Evolutionary conservation across 2,329 filamentous ascomycete species (phyloP), one percentile per base, ranked within the genome.

Genomic region (Cladosporium sphaerospermum): DNA sequence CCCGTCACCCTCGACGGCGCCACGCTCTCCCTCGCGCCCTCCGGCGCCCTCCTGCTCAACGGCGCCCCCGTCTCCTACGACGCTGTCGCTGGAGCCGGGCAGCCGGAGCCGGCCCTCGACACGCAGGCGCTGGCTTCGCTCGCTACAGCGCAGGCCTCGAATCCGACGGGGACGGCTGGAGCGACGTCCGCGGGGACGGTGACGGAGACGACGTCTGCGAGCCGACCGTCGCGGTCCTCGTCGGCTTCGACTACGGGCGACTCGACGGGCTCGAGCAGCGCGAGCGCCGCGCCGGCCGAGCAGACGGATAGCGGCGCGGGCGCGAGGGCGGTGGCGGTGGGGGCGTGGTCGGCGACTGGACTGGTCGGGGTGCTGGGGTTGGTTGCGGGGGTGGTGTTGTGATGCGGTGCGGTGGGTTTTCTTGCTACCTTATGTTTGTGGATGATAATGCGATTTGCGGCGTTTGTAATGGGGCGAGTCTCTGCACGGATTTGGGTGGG

Each of bases 31-130:
- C 54, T 65, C 4, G 57, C 56, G 16, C 45, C 56, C 13, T 57
- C 49, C 7, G 62, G 55, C 58, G 54, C 54, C n/a, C 53, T 66
- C 9, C 56, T 66, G 3, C 52, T 67, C 9, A 59, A 65, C n/a
- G 64, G 64, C 13, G 31, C 23, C 48, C 37, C 40, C 36, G 36
- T 39, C 36, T 39, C 16, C 10, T 44, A 8, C 42, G 23, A 28
- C 23, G 23, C 23, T 7, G 23, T 13, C 10, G 28, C 19, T 19
- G 11, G 11, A 6, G 19, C 42, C 4, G 42, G 28, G 1, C 14
- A 28, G 19, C 13, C 4, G 8, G 10, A 44, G 23, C 23, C 23
- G 7, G 23, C 4, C 1, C 4, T 28, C 23, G 23, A 28, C 23
- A 28, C 23, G 23, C 23, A 28, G 23, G 23, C 23, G 23, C 23